Conservation (phyloP, 306 rosid species). For the Quercus gilva region DNA sequence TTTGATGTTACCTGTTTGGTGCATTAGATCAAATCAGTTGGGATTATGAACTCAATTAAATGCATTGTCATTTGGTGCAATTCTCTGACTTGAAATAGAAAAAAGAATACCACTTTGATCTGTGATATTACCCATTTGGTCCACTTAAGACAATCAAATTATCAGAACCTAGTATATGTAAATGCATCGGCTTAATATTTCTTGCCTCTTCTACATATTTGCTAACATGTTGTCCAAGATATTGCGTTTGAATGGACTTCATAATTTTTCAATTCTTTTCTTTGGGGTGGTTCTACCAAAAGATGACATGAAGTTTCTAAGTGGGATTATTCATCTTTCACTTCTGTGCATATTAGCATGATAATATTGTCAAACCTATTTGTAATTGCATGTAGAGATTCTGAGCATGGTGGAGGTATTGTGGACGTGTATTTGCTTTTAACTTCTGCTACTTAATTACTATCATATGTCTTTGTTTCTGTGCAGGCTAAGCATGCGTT, state of each 20-base stretch:
- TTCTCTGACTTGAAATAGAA: neutral
- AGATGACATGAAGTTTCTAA: constrained; percentile 3
- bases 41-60: neutral
- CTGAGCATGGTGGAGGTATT: neutral
- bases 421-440: neutral
- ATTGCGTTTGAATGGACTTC: neutral
- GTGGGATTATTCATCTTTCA: constrained; percentile 11
- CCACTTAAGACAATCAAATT: neutral
- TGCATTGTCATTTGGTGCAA: neutral
- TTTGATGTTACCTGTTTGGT: neutral
- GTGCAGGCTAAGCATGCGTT: constrained; percentile 74
- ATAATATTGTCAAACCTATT: constrained; percentile 3
- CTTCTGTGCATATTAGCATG: neutral
- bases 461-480: constrained; percentile 27
- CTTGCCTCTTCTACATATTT: neutral
- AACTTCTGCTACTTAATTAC: constrained; percentile 17
- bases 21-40: constrained; percentile 17
- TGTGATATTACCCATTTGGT: neutral
- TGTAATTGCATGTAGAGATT: neutral
- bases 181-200: neutral
- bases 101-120: neutral
- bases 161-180: neutral
- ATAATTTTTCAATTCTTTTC: constrained; percentile 7
- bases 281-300: constrained; percentile 3
- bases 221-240: neutral